Base-by-base conservation (phyloP, 148 eudicot genomes). In the Rhododendron vialii region DNA sequence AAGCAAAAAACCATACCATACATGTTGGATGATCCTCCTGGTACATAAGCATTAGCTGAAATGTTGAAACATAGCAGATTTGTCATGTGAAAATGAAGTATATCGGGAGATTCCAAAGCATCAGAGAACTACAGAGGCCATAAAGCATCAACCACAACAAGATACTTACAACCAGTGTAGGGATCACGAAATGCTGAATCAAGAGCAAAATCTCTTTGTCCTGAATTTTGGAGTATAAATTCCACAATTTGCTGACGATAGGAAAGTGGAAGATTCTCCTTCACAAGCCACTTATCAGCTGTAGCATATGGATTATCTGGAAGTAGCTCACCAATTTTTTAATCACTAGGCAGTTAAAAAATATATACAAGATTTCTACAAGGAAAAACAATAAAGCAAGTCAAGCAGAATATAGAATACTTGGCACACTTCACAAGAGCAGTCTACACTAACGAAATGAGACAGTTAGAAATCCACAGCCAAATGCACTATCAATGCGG, bases 241-340 rank as follows among this genome's bases (percentile, higher is more conserved):
- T 96, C 98, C 87, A 98, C 98, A 89, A 98, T 85, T 92, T 98
- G 99, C 87, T 98, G 93, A 15, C 98, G 96, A 84, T 91, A 98
- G 59, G 99, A 89, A 47, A 92, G 90, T 57, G 99, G 99, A 84
- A 98, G 95, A 87, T 94, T 91, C 90, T 98, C 96, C 86, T 93
- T 93, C 61, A 95, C 90, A 85, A 98, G 98, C 99, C 99, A 98
- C 92, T 93, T 98, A 87, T 95, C 98, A 90, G 98, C 99, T 61
- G 92, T 90, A 81, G 85, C 92, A 90, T 95, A 98, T 78, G 98
- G 98, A 92, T 96, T 92, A 89, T 98, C 99, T 98, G 91, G 63
- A 90, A 82, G 61, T 36, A 36, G 41, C 30, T 30, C 63, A 89
- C 71, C 82, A 53, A 73, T 84, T 82, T 33, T 45, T 55, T 30